Evolutionary conservation across 2,329 filamentous ascomycete species (phyloP).

Genomic region (Hymenoscyphus albidus): DNA sequence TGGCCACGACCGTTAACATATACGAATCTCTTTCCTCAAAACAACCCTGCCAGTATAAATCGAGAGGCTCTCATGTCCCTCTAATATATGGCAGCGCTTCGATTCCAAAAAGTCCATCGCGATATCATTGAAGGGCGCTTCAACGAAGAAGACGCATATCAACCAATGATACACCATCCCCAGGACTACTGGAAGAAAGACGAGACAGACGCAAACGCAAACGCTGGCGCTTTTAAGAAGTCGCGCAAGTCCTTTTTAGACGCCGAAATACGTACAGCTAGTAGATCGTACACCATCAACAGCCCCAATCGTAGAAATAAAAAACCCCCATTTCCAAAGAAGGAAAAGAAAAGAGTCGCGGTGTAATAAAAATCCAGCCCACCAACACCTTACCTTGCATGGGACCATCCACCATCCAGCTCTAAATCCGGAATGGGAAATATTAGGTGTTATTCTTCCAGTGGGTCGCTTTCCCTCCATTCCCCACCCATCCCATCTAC

Average conservation of each 20-base stretch:
- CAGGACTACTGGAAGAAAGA: background rate
- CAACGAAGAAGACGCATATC: background rate
- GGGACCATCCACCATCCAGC: background rate
- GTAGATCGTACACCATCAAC: background rate
- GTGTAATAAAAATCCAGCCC: background rate
- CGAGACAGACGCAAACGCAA: background rate
- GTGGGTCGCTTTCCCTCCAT: background rate
- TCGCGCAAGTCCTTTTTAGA: background rate
- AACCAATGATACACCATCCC: constrained; percentile 1
- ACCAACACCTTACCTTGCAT: background rate
- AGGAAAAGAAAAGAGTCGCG: background rate
- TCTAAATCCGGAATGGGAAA: constrained; percentile 2
- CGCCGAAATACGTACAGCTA: background rate
- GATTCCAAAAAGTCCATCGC: background rate
- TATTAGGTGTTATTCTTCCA: background rate
- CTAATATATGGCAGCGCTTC: background rate
- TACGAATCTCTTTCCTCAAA: background rate
- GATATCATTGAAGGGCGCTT: background rate
- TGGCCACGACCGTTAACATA: background rate
- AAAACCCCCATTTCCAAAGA: background rate
- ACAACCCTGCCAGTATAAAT: background rate
- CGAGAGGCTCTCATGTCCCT: background rate
- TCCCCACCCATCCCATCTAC: background rate
- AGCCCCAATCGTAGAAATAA: background rate
- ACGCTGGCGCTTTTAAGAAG: background rate